A percentile compares a stretch with the other conserved stretches of the same genome.
phyloP scores from a whole-genome alignment of 192 early-diverging fungal genomes.

The Cladochytrium replicatum region DNA sequence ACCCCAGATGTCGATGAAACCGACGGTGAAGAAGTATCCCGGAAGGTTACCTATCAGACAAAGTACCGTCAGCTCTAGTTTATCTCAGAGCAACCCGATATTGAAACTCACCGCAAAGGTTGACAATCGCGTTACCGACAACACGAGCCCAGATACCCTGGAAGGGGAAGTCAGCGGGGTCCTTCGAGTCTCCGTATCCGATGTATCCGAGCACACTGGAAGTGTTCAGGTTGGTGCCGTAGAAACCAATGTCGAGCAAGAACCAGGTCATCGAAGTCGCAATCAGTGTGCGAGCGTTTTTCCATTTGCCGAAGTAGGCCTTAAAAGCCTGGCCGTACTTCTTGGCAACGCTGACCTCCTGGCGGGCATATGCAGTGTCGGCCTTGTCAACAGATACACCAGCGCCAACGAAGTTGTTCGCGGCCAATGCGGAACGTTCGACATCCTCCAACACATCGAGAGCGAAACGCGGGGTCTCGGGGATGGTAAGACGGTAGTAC shows the following conservation, averaged over 20 bases:
- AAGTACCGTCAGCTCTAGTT: no score
- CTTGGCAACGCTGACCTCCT: background rate
- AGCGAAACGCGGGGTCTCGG: conserved; percentile 69
- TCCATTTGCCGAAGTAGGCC: conserved; percentile 60
- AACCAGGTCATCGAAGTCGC: conserved; percentile 9
- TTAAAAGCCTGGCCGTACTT: background rate
- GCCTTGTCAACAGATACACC: conserved; percentile 14
- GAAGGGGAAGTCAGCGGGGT: conserved; percentile 30
- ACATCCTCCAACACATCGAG: conserved; percentile 52
- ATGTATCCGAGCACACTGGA: conserved; percentile 7
- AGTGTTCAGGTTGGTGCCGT: conserved; percentile 17
- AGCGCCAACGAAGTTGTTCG: conserved; percentile 18
- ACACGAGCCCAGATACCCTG: conserved; percentile 30
- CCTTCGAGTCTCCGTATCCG: conserved; percentile 8
- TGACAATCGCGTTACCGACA: conserved; percentile 76
- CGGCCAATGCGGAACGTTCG: conserved; percentile 35
- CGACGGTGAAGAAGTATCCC: conserved; percentile 82
- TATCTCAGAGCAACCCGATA: no score
- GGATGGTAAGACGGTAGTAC: conserved; percentile 76
- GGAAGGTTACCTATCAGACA: conserved; percentile 78
- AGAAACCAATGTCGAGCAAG: conserved; percentile 6
- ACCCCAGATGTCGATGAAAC: conserved; percentile 63
- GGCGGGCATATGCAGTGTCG: background rate
- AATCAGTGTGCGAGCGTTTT: conserved; percentile 59
- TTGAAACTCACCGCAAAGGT: no score